Base-by-base conservation (phyloP, 2,329 filamentous ascomycete species). In the Metarhizium album region DNA sequence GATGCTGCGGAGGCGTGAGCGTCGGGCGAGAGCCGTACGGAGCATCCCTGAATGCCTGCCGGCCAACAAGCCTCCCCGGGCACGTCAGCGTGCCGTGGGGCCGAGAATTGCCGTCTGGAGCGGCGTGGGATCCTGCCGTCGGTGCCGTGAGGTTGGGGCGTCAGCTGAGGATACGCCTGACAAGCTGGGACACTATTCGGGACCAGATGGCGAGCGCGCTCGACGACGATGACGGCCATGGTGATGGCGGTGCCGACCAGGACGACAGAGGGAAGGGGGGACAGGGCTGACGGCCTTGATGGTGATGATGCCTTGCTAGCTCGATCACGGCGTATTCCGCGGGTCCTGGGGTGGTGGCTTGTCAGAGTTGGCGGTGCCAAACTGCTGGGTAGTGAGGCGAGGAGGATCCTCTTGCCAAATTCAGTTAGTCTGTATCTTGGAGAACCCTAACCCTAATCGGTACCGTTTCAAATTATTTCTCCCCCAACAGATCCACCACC, bases 21-120 rank as follows among this genome's bases (percentile, higher is more conserved):
- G 61, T 55, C 53, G 61, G 60, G 0, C 54, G 62, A 3, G 62
- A 66, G 29, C 62, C 62, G 2, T 60, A 55, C n/a, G 54, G 55
- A 2, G 56, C 57, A 1, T 47, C 53, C 9, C 24, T 49, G 7
- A 57, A 58, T 16, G 42, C 48, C 1, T 55, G 58, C 11, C 35
- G 58, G 4, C 51, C 64, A 13, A 37, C 49, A 3, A 45, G 48
- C 2, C 53, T 67, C 3, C 60, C 62, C 1, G 50, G 49, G 13
- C 18, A 38, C 0, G 54, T 56, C 4, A 46, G 46, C 18, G 57
- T 66, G 11, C 62, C 62, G 0, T 65, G 60, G 59, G 58, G 57
- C 14, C 58, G 51, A 2, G 45, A 38, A 3, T 48, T 53, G 8
- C 55, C 54, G 3, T 27, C 53, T 9, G 56, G 54, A 16, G 6